These are phyloP conservation scores for Hypomyces rosellus DNA, from an alignment of 2,329 filamentous ascomycete species.

Conservation along the genomic window DNA sequence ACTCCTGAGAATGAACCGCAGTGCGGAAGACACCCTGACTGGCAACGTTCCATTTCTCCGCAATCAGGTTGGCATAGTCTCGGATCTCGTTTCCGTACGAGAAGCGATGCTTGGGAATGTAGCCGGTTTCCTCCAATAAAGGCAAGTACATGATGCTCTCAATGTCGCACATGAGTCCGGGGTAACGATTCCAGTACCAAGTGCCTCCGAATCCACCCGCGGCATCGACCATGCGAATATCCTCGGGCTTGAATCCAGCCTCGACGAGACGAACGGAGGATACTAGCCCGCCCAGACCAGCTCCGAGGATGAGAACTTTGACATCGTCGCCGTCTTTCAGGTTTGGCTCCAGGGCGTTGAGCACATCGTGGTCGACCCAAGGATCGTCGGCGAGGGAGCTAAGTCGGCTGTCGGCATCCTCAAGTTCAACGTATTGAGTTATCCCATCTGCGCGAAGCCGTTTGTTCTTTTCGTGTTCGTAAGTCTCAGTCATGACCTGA, in stretches of 20 bases:
- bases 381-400: constrained; percentile 26
- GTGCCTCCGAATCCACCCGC: constrained; percentile 43
- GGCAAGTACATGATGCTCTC: constrained; percentile 57
- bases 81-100: constrained; percentile 37
- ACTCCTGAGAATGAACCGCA: constrained; percentile 33
- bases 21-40: constrained; percentile 36
- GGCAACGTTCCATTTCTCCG: constrained; percentile 34
- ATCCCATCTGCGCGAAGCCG: constrained; percentile 26
- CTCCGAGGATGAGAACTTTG: constrained; percentile 29
- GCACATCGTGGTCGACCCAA: constrained; percentile 27
- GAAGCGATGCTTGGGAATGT: constrained; percentile 48
- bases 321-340: constrained; percentile 21
- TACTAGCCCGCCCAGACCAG: constrained; percentile 29
- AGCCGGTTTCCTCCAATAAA: constrained; percentile 53
- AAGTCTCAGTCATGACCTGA: constrained; percentile 18
- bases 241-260: constrained; percentile 19
- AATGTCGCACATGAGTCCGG: constrained; percentile 49
- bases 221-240: constrained; percentile 36
- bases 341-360: constrained; percentile 19
- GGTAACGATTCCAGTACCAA: constrained; percentile 48
- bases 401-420: constrained; percentile 18
- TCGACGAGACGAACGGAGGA: constrained; percentile 23
- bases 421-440: constrained; percentile 27
- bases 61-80: constrained; percentile 36
- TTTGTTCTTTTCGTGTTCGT: constrained; percentile 29